Base-by-base conservation (phyloP, 768 basidiomycete species). In the Dictyophora rubrovolvata region DNA sequence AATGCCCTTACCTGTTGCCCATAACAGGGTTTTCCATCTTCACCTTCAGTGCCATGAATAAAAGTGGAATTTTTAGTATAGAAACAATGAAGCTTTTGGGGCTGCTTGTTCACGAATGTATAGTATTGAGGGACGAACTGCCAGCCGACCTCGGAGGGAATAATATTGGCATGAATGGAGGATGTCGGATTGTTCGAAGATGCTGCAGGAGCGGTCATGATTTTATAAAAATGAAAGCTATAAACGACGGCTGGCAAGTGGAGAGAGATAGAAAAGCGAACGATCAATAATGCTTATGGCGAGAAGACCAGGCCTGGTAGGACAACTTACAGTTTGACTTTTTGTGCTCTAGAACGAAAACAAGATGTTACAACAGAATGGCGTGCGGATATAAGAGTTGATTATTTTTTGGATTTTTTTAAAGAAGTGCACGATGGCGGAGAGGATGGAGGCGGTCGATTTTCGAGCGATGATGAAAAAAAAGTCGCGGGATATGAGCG, bases 41-140 rank as follows among this genome's bases (percentile, higher is more conserved):
- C 96, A 59, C 95, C 95, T 78, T 98, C 96, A 56, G 88, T 90
- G 60, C 93, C 93, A 73, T 98, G 96, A 72, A 89, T 87, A 74
- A 97, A 94, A 65, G 94, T 96, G 52, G 93, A 96, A 68, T 82
- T 83, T 83, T 97, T 97, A 71, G 87, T 96, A 80, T 98, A 98
- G 78, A 98, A 98, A 75, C 93, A 93, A 75, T 99, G 96, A 66
- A 98, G 83, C 73, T 93, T 89, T 74, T 89, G 79, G 68, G 95
- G 95, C 63, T 93, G 86, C 76, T 96, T 93, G 83, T 98, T 96
- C 72, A 99, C 88, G 79, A 90, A 95, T 67, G 90, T 95, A 77
- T 99, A 99, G 77, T 98, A 98, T 75, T 99, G 94, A 53, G 93
- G 92, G 66, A 96, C 93, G 77, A 97, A 97, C 75, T 97, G 93